phyloP scores from a whole-genome alignment of 1,284 basidiomycete species.

The Puccinia polysora region DNA sequence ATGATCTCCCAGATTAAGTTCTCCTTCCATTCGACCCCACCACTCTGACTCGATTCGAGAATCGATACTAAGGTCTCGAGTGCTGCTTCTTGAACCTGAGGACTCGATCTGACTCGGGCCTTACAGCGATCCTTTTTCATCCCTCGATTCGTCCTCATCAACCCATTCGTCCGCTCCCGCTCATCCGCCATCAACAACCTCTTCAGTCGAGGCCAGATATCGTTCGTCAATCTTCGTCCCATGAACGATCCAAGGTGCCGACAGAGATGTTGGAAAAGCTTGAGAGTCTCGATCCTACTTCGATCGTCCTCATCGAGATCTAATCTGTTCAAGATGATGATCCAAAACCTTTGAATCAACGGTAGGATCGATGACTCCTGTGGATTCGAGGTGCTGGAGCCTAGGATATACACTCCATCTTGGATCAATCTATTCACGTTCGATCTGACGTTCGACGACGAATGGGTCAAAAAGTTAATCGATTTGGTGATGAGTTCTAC shows the following conservation, averaged over 20 bases:
- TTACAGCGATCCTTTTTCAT: too few species aligned
- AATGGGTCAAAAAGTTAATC: constrained; percentile 23
- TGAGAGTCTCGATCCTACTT: constrained; percentile 2
- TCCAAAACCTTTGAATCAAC: constrained; percentile 11
- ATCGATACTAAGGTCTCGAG: neutral
- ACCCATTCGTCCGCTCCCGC: too few species aligned
- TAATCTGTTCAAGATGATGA: constrained; percentile 4
- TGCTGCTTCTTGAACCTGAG: neutral
- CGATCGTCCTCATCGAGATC: neutral
- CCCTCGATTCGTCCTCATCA: too few species aligned
- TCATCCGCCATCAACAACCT: neutral
- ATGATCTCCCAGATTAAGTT: constrained; percentile 14
- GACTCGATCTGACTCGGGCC: neutral
- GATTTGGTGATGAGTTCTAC: constrained; percentile 17
- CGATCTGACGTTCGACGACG: neutral
- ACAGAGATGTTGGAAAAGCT: neutral
- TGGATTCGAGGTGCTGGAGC: neutral
- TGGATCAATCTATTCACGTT: constrained; percentile 5
- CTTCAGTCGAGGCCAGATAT: constrained; percentile 6
- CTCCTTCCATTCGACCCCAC: neutral
- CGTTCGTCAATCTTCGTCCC: constrained; percentile 2
- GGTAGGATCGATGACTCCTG: constrained; percentile 15
- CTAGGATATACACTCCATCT: neutral
- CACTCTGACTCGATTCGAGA: neutral
- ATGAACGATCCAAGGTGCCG: neutral